Evolutionary conservation across 2,329 filamentous ascomycete genomes (phyloP).

Genomic region (Phaeophleospora eucalypticola): DNA sequence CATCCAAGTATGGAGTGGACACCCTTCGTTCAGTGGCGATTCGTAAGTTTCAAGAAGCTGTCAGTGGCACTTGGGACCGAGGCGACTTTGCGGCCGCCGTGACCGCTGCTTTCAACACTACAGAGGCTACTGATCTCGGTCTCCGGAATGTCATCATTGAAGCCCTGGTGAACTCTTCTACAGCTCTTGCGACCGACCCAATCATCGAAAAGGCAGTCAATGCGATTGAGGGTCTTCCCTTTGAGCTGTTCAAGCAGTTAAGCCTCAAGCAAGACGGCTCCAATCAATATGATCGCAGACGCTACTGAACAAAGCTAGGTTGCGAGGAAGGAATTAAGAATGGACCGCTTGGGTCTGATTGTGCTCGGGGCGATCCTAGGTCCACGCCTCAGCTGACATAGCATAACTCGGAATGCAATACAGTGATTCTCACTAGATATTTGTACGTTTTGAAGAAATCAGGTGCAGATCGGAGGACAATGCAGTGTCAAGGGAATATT

Average conservation of each 20-base stretch:
- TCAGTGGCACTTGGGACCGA: neutral
- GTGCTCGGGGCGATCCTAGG: no score
- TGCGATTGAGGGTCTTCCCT: neutral
- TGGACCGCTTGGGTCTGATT: no score
- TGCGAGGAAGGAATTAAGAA: neutral
- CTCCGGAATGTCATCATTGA: slow-evolving; percentile 10
- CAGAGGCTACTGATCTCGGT: slow-evolving; percentile 3
- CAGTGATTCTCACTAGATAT: no score
- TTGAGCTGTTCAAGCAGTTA: slow-evolving; percentile 1
- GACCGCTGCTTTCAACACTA: slow-evolving; percentile 4
- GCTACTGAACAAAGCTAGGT: neutral
- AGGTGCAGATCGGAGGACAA: no score
- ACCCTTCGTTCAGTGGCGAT: slow-evolving; percentile 19
- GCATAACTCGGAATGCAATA: no score
- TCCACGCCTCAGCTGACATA: no score
- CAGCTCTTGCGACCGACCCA: neutral
- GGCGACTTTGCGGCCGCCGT: neutral
- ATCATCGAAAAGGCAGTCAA: neutral
- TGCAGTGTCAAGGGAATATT: no score
- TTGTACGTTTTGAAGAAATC: no score
- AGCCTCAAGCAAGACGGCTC: neutral
- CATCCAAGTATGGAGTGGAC: slow-evolving; percentile 34
- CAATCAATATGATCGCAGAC: no score
- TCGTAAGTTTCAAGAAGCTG: neutral
- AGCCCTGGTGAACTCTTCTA: slow-evolving; percentile 1